Percentiles rank a stretch among this genome's conserved stretches.
Evolutionary conservation across 108 stramenopile species (phyloP).

Genomic region (Cyclostephanos invisitatus): DNA sequence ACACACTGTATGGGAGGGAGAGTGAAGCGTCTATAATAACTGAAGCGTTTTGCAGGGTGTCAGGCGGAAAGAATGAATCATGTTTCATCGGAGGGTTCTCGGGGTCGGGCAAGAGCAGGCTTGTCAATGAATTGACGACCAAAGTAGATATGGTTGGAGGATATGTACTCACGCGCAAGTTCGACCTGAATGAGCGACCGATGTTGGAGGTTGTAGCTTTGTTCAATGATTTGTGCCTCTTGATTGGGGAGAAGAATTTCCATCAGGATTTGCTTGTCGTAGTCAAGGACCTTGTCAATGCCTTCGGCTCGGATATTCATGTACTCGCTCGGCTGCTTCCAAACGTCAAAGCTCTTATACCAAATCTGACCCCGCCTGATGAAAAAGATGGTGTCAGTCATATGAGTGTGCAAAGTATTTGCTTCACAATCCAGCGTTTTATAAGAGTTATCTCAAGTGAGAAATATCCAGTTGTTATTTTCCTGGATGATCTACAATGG

Average conservation of each 20-base stretch:
- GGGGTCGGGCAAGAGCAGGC: conserved; percentile 3
- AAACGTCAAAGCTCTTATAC: conserved; percentile 15
- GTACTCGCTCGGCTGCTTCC: conserved; percentile 26
- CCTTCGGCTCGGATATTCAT: conserved; percentile 16
- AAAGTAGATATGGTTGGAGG: conserved; percentile 25
- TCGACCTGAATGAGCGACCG: conserved; percentile 27
- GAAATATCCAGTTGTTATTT: conserved; percentile 30
- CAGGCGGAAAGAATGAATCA: conserved; percentile 27
- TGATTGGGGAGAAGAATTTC: conserved; percentile 2
- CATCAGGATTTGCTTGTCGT: conserved; percentile 11
- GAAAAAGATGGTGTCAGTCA: conserved; percentile 1
- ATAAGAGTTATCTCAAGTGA: conserved; percentile 34
- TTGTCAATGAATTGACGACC: conserved; percentile 10
- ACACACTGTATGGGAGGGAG: conserved; percentile 38
- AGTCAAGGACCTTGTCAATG: conserved; percentile 5
- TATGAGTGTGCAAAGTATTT: conserved; percentile 19
- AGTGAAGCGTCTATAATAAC: conserved; percentile 22
- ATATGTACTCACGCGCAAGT: conserved; percentile 27
- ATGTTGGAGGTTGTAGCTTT: conserved; percentile 19
- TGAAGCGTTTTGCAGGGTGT: too few species aligned
- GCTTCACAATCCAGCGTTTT: conserved; percentile 28
- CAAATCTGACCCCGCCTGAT: neutral
- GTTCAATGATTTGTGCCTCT: conserved; percentile 33
- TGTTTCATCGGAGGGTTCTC: conserved; percentile 32
- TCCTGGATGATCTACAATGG: conserved; percentile 53